Conservation (phyloP, 345 rosid species). For the Brassica carinata region DNA sequence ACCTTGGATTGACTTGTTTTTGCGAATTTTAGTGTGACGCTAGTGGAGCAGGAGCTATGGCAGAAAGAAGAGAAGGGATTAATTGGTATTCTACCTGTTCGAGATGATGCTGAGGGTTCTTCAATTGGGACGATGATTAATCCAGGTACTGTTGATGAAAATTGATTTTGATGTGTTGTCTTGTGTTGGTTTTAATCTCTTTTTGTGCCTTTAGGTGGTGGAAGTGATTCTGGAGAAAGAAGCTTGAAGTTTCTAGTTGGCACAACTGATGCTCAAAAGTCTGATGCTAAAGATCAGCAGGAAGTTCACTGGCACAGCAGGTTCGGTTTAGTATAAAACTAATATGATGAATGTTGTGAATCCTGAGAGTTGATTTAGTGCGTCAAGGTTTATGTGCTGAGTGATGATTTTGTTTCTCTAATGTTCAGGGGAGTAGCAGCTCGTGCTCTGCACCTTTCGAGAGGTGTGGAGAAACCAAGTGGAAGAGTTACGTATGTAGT, state of each 20-base stretch:
- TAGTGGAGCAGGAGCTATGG: slow-evolving; percentile 99
- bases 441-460: slow-evolving; percentile 93
- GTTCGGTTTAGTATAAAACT: slow-evolving; percentile 38
- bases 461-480: slow-evolving; percentile 99
- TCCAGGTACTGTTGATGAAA: slow-evolving; percentile 49
- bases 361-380: background rate
- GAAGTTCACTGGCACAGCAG: slow-evolving; percentile 94
- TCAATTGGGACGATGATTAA: slow-evolving; percentile 54
- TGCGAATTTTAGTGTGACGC: slow-evolving; percentile 41
- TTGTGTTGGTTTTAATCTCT: slow-evolving; percentile 8
- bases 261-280: slow-evolving; percentile 67
- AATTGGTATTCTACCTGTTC: slow-evolving; percentile 92
- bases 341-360: background rate
- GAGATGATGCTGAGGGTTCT: slow-evolving; percentile 70
- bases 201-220: slow-evolving; percentile 46
- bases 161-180: background rate
- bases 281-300: slow-evolving; percentile 76
- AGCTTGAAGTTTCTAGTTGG: slow-evolving; percentile 59
- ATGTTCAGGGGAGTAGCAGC: slow-evolving; percentile 90
- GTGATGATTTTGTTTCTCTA: background rate
- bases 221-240: slow-evolving; percentile 69
- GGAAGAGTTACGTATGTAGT: slow-evolving; percentile 98
- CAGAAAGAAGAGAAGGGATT: slow-evolving; percentile 96
- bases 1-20: background rate
- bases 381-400: slow-evolving; percentile 6